These are phyloP conservation scores for Ceratobasidium sp. DNA, from an alignment of 1,284 basidiomycete species.

Conservation along the genomic window DNA sequence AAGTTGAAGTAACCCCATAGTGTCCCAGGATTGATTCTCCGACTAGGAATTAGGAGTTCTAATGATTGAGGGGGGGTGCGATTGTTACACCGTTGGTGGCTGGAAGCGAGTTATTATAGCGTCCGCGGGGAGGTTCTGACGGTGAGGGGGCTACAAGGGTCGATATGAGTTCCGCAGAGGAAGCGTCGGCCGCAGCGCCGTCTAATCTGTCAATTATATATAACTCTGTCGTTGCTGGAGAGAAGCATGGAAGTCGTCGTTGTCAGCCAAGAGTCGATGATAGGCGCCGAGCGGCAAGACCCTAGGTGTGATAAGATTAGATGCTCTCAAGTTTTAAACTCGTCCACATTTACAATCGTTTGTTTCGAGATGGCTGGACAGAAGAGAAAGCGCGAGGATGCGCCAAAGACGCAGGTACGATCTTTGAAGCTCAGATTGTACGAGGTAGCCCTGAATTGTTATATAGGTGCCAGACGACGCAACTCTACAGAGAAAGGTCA, in stretches of 20 bases:
- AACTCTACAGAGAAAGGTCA: constrained; percentile 44
- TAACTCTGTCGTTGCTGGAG: too few relatives aligned
- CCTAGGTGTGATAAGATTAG: constrained; percentile 32
- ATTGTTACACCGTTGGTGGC: too few relatives aligned
- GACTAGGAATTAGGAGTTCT: too few relatives aligned
- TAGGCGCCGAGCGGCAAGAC: background rate
- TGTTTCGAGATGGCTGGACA: constrained; percentile 5
- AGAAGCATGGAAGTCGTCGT: constrained; percentile 30
- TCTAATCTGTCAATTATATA: too few relatives aligned
- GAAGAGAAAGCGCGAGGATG: constrained; percentile 13
- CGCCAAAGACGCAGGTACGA: background rate
- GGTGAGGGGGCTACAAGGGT: too few relatives aligned
- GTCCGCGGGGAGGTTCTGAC: too few relatives aligned
- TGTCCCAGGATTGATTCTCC: background rate
- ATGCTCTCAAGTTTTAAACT: constrained; percentile 18
- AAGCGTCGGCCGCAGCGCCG: too few relatives aligned
- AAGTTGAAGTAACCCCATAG: constrained; percentile 53
- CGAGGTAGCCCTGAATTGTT: background rate
- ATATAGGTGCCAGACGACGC: background rate
- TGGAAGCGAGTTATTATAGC: too few relatives aligned
- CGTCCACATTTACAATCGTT: background rate
- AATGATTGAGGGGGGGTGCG: too few relatives aligned
- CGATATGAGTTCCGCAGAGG: constrained; percentile 6
- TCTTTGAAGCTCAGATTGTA: too few relatives aligned
- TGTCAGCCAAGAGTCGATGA: background rate